Evolutionary conservation across 129 eudicot species (phyloP).

Genomic region (Smallanthus sonchifolius): DNA sequence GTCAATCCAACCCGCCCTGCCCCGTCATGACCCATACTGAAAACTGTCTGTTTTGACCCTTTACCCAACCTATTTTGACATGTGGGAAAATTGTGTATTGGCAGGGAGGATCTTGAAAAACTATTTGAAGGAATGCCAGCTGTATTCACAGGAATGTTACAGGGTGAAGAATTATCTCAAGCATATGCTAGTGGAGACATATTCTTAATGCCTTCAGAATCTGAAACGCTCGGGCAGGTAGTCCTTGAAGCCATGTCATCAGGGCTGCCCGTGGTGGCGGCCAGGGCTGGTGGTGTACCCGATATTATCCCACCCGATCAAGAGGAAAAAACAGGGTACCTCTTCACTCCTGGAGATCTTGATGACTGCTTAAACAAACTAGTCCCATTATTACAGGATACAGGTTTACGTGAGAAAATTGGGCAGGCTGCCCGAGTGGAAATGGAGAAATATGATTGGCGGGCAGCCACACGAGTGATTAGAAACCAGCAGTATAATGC

Average conservation of each 20-base stretch:
- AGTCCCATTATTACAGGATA: slow-evolving; percentile 50
- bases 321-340: slow-evolving; percentile 76
- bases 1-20: not conserved
- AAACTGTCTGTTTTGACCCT: not conserved
- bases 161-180: slow-evolving; percentile 91
- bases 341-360: slow-evolving; percentile 73
- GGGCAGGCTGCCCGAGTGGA: slow-evolving; percentile 89
- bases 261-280: slow-evolving; percentile 89
- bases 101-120: slow-evolving; percentile 79
- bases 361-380: slow-evolving; percentile 84
- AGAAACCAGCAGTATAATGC: slow-evolving; percentile 84
- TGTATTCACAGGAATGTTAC: slow-evolving; percentile 85
- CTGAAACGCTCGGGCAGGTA: slow-evolving; percentile 93
- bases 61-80: not conserved
- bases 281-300: slow-evolving; percentile 91
- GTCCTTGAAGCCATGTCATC: slow-evolving; percentile 99
- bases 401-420: slow-evolving; percentile 49
- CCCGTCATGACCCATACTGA: not conserved
- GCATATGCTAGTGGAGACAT: slow-evolving; percentile 96
- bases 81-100: not conserved
- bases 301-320: slow-evolving; percentile 84
- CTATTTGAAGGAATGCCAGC: slow-evolving; percentile 85
- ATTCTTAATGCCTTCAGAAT: slow-evolving; percentile 94
- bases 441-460: slow-evolving; percentile 96
- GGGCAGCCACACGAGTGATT: slow-evolving; percentile 79